Conservation (phyloP, 345 rosid species). For the Gossypium australe region DNA sequence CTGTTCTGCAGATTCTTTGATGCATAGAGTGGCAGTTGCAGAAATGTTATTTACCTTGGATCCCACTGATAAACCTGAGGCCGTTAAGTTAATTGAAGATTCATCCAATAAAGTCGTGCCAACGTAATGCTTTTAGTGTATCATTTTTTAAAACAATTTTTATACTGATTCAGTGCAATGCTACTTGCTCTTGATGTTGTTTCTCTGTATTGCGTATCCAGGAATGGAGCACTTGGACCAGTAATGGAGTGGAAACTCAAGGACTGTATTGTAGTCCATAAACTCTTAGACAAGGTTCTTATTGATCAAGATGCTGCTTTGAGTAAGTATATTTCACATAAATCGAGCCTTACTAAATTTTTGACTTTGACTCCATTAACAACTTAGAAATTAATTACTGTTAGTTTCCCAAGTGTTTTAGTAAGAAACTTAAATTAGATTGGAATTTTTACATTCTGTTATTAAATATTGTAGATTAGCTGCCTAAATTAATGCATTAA, state of each 20-base stretch:
- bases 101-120: constrained; percentile 1
- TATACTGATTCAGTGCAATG: neutral
- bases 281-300: constrained; percentile 47
- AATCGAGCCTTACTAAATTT: neutral
- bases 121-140: constrained; percentile 1
- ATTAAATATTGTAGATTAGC: neutral
- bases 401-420: neutral
- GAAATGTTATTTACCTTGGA: constrained; percentile 8
- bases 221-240: constrained; percentile 62
- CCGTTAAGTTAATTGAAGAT: constrained; percentile 10
- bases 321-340: constrained; percentile 46
- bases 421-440: neutral
- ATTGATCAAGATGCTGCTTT: constrained; percentile 59
- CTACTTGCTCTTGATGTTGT: neutral
- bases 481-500: neutral
- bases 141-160: too few species aligned
- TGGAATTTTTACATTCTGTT: neutral
- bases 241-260: constrained; percentile 71
- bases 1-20: constrained; percentile 5
- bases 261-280: constrained; percentile 77
- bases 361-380: neutral
- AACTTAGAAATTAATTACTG: neutral
- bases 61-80: neutral
- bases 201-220: constrained; percentile 22
- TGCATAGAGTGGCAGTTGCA: constrained; percentile 12